A percentile compares a stretch with the other conserved stretches of the same genome.
phyloP scores from a whole-genome alignment of 2,329 filamentous ascomycete genomes.

The Akanthomyces uredinophilus region DNA sequence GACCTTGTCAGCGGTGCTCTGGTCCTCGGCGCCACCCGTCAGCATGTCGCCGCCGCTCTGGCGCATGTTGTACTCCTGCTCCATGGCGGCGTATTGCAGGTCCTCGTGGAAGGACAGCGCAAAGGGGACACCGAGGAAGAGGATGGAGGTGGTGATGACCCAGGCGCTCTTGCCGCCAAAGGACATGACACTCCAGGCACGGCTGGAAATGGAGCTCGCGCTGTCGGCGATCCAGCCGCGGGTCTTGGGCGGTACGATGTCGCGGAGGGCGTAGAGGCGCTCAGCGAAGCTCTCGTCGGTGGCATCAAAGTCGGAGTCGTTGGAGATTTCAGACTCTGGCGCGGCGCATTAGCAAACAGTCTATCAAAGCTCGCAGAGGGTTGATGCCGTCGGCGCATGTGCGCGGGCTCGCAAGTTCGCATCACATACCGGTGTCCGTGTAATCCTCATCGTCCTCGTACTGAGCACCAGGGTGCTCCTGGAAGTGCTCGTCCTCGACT shows the following conservation, averaged over 20 bases:
- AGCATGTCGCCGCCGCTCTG: conserved; percentile 75
- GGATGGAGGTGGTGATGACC: conserved; percentile 83
- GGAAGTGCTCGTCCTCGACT: conserved; percentile 94
- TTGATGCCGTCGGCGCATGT: not conserved
- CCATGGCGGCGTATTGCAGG: conserved; percentile 95
- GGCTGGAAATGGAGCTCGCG: conserved; percentile 47
- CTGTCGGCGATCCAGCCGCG: conserved; percentile 63
- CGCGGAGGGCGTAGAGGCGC: conserved; percentile 65
- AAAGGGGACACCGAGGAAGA: conserved; percentile 89
- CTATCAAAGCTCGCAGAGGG: not conserved
- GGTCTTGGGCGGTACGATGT: conserved; percentile 69
- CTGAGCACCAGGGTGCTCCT: conserved; percentile 63
- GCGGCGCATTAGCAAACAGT: not conserved
- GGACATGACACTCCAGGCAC: conserved; percentile 50
- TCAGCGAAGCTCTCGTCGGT: conserved; percentile 57
- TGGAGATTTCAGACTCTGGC: conserved; percentile 77
- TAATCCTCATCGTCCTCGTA: conserved; percentile 91
- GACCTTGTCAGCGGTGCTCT: conserved; percentile 44
- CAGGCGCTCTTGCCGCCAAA: conserved; percentile 85
- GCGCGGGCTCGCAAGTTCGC: conserved; percentile 2
- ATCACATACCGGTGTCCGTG: conserved; percentile 76
- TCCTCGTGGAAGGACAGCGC: conserved; percentile 91
- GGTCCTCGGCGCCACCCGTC: conserved; percentile 41
- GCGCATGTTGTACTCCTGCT: conserved; percentile 94
- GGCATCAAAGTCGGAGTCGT: conserved; percentile 66